These are phyloP conservation scores for Naganishia sp. DNA, from an alignment of 1,284 basidiomycete genomes.

Conservation along the genomic window DNA sequence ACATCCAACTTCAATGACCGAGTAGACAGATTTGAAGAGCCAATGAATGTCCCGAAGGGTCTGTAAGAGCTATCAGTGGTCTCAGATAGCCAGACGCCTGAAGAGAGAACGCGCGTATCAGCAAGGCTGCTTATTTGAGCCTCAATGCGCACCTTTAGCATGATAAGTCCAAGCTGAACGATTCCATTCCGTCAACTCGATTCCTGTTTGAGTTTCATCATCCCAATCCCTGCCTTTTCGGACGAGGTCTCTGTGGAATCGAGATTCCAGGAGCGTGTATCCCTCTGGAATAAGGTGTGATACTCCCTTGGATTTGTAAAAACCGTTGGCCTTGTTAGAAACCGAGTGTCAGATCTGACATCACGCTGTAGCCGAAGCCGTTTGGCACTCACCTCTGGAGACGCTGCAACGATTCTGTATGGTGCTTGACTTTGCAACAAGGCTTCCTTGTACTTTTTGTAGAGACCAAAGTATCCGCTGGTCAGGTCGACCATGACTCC, in stretches of 20 bases:
- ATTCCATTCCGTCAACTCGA: slow-evolving; percentile 84
- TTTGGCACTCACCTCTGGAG: slow-evolving; percentile 68
- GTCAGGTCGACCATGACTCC: slow-evolving; percentile 65
- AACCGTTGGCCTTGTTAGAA: slow-evolving; percentile 81
- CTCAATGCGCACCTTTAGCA: slow-evolving; percentile 73
- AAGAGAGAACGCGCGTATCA: not conserved
- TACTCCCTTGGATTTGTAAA: slow-evolving; percentile 83
- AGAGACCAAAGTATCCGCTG: slow-evolving; percentile 92
- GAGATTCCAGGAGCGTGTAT: slow-evolving; percentile 83
- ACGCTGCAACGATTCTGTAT: slow-evolving; percentile 78
- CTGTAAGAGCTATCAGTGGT: slow-evolving; percentile 42
- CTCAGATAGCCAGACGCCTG: slow-evolving; percentile 81
- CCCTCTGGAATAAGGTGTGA: slow-evolving; percentile 92
- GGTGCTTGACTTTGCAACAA: slow-evolving; percentile 63
- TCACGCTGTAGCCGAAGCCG: not conserved
- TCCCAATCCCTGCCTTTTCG: slow-evolving; percentile 60
- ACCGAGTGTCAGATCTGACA: slow-evolving; percentile 10
- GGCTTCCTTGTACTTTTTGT: slow-evolving; percentile 74
- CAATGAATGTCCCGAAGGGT: slow-evolving; percentile 82
- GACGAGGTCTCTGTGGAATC: slow-evolving; percentile 73
- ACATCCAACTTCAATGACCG: slow-evolving; percentile 88
- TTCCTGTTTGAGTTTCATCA: slow-evolving; percentile 53
- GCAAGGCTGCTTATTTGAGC: not conserved
- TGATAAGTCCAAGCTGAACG: slow-evolving; percentile 96
- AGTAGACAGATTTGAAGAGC: slow-evolving; percentile 93